A percentile compares a stretch with the other conserved stretches of the same genome.
phyloP scores from a whole-genome alignment of 345 rosid species.

The Pugionium dolabratum region DNA sequence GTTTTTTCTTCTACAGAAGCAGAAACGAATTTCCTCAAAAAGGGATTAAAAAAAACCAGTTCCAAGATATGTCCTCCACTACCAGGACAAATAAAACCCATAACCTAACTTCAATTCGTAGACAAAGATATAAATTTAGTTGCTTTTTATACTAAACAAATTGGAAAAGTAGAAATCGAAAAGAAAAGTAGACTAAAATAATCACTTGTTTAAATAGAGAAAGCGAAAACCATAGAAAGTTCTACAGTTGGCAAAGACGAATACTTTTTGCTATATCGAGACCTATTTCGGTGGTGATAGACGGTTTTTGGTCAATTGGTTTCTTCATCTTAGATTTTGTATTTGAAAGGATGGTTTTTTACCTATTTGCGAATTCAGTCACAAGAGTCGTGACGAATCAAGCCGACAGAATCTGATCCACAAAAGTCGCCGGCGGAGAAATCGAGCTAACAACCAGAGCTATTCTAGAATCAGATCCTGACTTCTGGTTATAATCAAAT shows the following conservation, averaged over 20 bases:
- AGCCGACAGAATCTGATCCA: neutral
- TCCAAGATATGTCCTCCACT: constrained; percentile 34
- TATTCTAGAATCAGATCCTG: neutral
- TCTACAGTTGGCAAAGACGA: constrained; percentile 17
- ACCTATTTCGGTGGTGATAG: neutral
- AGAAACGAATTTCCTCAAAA: neutral
- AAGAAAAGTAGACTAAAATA: neutral
- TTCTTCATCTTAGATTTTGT: too few species aligned
- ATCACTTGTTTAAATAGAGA: neutral
- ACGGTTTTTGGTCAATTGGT: neutral
- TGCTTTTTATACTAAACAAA: too few species aligned
- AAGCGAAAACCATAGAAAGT: neutral
- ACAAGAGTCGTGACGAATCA: neutral
- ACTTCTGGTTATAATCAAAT: neutral
- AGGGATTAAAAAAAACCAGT: constrained; percentile 1
- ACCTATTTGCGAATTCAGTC: too few species aligned
- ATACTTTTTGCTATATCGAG: neutral
- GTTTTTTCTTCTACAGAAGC: neutral
- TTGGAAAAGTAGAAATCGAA: constrained; percentile 3
- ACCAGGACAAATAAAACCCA: constrained; percentile 7
- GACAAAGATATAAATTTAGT: too few species aligned
- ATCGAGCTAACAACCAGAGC: neutral
- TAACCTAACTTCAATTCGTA: neutral
- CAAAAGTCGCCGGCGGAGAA: constrained; percentile 20
- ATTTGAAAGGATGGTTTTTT: too few species aligned